Base-by-base conservation (phyloP, 768 basidiomycete species). In the Amanita inopinata region DNA sequence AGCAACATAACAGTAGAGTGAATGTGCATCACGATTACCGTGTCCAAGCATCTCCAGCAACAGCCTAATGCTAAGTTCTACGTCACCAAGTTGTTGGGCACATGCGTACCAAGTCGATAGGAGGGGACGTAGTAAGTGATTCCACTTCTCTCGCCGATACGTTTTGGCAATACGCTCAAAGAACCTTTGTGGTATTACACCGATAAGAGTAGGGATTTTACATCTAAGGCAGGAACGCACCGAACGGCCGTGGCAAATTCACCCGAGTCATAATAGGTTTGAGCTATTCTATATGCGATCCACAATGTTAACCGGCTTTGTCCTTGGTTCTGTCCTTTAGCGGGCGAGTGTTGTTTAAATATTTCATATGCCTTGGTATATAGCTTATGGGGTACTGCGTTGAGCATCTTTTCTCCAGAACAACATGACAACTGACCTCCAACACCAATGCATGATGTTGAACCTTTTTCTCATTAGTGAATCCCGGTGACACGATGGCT, bases 291-390 rank as follows among this genome's bases (percentile, higher is more conserved):
- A 58, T 76, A 84, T 3, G 92, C 94, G 39, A 99, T 83, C 73
- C 80, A 88, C n/a, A 94, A 64, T 0, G 89, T 90, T 48, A 91
- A 62, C 7, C 93, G 77, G 2, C 79, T 77, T 50, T 86, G 87
- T n/a, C 70, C 73, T 14, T 70, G 65, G 37, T 52, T 64, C 34
- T 61, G 57, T 17, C 63, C 47, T 17, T 63, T 54, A 25, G 63
- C 49, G 1, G 73, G 61, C 32, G 64, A 67, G 53, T 86, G 74
- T 51, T 78, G 82, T 64, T 94, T 97, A 68, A 96, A 90, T 8
- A 91, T 58, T 51, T 94, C 89, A 60, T 99, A 98, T 1, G 96
- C 72, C 55, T 93, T 91, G 5, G 90, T 96, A 56, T 91, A 93
- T 1, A 99, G 71, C 89, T 93, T n/a, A 37, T 14, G 15, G 42